phyloP scores from a whole-genome alignment of 1,284 basidiomycete genomes.

The Rhodotorula sp. region DNA sequence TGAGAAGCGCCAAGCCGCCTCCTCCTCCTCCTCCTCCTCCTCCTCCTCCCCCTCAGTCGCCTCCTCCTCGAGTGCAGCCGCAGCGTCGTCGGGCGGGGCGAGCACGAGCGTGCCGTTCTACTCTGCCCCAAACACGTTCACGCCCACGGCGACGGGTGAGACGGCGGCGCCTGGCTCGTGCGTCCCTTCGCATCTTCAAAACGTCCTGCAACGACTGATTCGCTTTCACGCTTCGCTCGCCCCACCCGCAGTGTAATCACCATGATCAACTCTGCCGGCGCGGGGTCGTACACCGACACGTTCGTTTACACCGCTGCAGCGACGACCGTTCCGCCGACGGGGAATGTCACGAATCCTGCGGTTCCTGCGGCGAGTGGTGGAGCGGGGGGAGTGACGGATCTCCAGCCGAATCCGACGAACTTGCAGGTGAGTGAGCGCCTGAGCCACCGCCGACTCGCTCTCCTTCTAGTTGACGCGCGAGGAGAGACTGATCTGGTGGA shows the following conservation, averaged over 20 bases:
- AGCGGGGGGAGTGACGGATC: conserved; percentile 4
- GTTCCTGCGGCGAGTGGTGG: not conserved
- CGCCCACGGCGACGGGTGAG: conserved; percentile 7
- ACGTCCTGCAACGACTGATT: no score
- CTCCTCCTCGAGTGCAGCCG: no score
- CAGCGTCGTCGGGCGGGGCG: no score
- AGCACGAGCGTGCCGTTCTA: conserved; percentile 17
- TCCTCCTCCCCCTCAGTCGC: no score
- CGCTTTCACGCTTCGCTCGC: not conserved
- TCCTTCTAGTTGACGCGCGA: not conserved
- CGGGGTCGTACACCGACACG: not conserved
- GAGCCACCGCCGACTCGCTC: no score
- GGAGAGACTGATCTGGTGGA: not conserved
- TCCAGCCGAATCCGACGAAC: conserved; percentile 4
- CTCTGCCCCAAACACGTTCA: conserved; percentile 19
- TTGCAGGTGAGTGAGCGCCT: conserved; percentile 1
- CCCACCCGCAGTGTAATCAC: conserved; percentile 4
- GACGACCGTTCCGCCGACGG: conserved; percentile 18
- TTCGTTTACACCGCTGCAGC: conserved; percentile 22
- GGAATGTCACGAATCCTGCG: conserved; percentile 15
- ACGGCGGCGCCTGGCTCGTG: conserved; percentile 15
- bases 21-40: no score
- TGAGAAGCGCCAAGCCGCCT: no score
- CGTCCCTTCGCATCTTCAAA: not conserved
- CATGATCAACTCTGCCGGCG: conserved; percentile 2